Evolutionary conservation across 2,329 filamentous ascomycete genomes (phyloP).

Genomic region (Apiospora saccharicola): DNA sequence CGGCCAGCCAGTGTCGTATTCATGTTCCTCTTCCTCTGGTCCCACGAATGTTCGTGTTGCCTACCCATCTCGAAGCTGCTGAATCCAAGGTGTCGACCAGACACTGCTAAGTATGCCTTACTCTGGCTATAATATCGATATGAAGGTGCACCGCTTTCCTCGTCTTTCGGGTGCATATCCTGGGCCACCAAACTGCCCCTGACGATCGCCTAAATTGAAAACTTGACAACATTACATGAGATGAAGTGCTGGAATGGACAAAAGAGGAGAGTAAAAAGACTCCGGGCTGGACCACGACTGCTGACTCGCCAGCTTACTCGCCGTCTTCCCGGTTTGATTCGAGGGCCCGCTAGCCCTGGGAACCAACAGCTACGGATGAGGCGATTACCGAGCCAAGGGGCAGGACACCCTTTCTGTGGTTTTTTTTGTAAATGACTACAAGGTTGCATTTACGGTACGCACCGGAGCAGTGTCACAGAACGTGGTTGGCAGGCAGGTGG

Average conservation of each 20-base stretch:
- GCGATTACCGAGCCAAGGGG: constrained; percentile 1
- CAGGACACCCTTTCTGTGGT: neutral
- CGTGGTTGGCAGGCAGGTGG: constrained; percentile 4
- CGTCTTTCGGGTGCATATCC: constrained; percentile 45
- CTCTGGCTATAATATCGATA: constrained; percentile 31
- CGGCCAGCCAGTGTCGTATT: constrained; percentile 27
- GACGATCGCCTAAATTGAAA: constrained; percentile 15
- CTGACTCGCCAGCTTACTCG: neutral
- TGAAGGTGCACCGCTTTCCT: constrained; percentile 23
- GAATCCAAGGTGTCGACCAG: neutral
- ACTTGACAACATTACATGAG: constrained; percentile 15
- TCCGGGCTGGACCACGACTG: neutral
- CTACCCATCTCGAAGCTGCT: neutral
- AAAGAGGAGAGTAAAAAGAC: neutral
- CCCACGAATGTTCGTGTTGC: neutral
- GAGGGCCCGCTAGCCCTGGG: neutral
- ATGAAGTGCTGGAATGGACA: constrained; percentile 5
- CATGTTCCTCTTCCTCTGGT: neutral
- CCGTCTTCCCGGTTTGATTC: neutral
- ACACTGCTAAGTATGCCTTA: constrained; percentile 35
- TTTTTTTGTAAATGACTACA: constrained; percentile 4
- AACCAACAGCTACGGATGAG: neutral
- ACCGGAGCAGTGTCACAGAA: constrained; percentile 10
- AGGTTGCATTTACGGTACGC: neutral
- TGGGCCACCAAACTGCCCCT: constrained; percentile 57